These are phyloP conservation scores for Termitomyces sp. DNA, from an alignment of 768 basidiomycete genomes.

Conservation along the genomic window DNA sequence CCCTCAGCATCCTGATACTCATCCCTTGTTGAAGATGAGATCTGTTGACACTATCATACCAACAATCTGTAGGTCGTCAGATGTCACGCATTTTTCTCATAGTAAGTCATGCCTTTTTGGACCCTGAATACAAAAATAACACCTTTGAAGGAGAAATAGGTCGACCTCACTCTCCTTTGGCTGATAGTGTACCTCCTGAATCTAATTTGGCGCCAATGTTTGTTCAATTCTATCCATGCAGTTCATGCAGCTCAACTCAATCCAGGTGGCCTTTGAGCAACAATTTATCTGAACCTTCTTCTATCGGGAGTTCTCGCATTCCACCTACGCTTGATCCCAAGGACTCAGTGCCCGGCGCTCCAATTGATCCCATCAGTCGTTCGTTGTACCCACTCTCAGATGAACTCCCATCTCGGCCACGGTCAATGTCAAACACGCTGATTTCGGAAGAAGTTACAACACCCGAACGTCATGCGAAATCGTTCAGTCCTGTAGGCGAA, in stretches of 20 bases:
- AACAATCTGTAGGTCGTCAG: constrained; percentile 20
- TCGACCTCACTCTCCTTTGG: neutral
- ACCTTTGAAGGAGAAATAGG: neutral
- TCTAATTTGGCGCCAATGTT: neutral
- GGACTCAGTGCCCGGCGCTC: neutral
- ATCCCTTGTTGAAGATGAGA: constrained; percentile 74
- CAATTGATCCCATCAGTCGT: neutral
- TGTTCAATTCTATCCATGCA: neutral
- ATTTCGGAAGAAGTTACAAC: neutral
- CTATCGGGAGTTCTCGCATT: neutral
- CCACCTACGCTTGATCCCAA: too few relatives aligned
- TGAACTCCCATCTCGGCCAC: neutral
- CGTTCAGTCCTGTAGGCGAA: neutral
- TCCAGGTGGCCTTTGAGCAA: neutral
- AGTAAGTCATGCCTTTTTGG: neutral
- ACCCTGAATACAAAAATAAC: neutral
- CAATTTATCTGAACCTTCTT: neutral
- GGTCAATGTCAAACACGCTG: neutral
- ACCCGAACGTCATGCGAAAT: neutral
- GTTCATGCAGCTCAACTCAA: neutral
- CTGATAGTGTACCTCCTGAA: neutral
- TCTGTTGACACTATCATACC: constrained; percentile 38
- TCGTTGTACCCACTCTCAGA: constrained; percentile 5
- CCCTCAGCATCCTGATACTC: constrained; percentile 62
- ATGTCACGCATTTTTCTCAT: neutral